Percentiles rank a stretch among this genome's conserved stretches.
These are phyloP conservation scores for Apocynum venetum DNA, from an alignment of 257 asterid genomes.

Conservation along the genomic window DNA sequence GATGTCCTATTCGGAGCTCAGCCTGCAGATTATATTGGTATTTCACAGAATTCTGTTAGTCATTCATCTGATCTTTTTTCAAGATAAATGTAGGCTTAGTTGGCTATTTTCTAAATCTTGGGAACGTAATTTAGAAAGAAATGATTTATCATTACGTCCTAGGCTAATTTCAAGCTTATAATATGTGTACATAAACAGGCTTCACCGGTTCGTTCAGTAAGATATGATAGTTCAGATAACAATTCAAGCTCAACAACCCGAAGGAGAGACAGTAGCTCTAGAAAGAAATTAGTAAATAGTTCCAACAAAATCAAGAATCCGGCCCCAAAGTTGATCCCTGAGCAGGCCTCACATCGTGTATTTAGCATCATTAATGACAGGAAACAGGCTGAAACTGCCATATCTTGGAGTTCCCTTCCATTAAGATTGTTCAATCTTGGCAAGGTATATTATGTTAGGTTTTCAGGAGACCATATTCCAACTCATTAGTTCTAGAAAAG, in stretches of 20 bases:
- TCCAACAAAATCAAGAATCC: conserved; percentile 30
- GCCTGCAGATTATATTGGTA: not conserved
- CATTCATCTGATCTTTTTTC: not conserved
- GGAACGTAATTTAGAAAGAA: not conserved
- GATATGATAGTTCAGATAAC: conserved; percentile 62
- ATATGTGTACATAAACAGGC: conserved; percentile 34
- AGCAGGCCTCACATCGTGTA: conserved; percentile 26
- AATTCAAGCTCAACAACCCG: conserved; percentile 29
- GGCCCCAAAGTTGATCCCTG: conserved; percentile 21
- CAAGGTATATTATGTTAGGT: conserved; percentile 48
- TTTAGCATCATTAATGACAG: conserved; percentile 36
- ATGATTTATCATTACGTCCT: not conserved
- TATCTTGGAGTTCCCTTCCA: conserved; percentile 56
- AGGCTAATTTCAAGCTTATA: conserved; percentile 11
- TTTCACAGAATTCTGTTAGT: not conserved
- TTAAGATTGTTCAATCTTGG: conserved; percentile 49
- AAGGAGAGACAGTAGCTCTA: conserved; percentile 23
- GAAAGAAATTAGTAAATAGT: conserved; percentile 28
- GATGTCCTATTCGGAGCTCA: not conserved
- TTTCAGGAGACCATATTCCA: not conserved
- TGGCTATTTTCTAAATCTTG: not conserved
- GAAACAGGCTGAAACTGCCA: conserved; percentile 49
- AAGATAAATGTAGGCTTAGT: not conserved
- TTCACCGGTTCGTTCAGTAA: conserved; percentile 58
- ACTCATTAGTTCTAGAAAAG: not conserved